Evolutionary conservation across 352 stramenopile genomes (phyloP).

Genomic region (Phytophthora cactorum): DNA sequence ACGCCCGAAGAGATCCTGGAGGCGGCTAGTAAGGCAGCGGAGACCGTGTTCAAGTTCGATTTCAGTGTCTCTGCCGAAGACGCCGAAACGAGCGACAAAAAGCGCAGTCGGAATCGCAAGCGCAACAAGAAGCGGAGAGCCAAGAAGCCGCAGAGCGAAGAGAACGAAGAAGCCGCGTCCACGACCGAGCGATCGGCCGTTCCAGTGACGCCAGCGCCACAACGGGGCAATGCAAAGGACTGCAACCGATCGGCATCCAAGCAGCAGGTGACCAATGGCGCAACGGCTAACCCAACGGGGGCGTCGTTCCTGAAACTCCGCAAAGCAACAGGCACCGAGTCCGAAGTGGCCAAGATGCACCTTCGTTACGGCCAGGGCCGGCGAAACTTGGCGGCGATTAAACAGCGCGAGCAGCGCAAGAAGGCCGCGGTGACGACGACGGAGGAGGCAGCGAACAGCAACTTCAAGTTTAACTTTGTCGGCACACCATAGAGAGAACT

Average conservation of each 20-base stretch:
- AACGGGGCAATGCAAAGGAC: constrained; percentile 22
- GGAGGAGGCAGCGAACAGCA: constrained; percentile 9
- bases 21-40: constrained; percentile 24
- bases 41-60: constrained; percentile 61
- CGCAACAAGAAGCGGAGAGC: constrained; percentile 33
- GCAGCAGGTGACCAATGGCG: constrained; percentile 16
- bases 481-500: constrained; percentile 9
- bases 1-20: constrained; percentile 42
- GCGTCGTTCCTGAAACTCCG: constrained; percentile 65
- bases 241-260: constrained; percentile 2
- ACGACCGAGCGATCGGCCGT: constrained; percentile 12
- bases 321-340: constrained; percentile 69
- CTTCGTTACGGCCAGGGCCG: constrained; percentile 67
- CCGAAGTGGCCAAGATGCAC: constrained; percentile 76
- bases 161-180: constrained; percentile 6
- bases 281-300: not conserved
- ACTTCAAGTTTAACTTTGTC: constrained; percentile 50
- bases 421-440: constrained; percentile 3
- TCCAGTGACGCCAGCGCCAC: constrained; percentile 21
- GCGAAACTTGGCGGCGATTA: constrained; percentile 57
- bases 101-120: constrained; percentile 40
- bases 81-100: constrained; percentile 17
- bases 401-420: constrained; percentile 53
- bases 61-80: constrained; percentile 36
- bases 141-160: constrained; percentile 23